A percentile compares a stretch with the other conserved stretches of the same genome.
Conservation (phyloP, 73 alveolate species). For the Stentor roeselii region DNA sequence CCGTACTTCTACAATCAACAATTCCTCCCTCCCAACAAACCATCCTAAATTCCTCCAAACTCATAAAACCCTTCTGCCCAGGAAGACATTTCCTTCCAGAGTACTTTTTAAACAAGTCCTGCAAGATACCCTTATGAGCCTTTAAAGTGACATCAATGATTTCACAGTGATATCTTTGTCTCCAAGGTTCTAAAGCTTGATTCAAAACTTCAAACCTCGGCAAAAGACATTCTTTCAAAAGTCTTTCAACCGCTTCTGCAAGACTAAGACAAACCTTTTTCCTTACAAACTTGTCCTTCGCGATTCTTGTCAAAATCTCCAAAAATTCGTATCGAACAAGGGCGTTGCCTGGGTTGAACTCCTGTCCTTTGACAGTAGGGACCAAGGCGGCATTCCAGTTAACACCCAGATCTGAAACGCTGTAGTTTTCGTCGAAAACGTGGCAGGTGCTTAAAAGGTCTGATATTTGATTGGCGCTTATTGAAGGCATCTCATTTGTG, state of each 20-base stretch:
- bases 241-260: slow-evolving; percentile 18
- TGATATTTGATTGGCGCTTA: not conserved
- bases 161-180: not conserved
- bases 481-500: not conserved
- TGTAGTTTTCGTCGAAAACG: not conserved
- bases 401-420: not conserved
- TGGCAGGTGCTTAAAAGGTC: not conserved
- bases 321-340: slow-evolving; percentile 48
- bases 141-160: not conserved
- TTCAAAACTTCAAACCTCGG: not conserved
- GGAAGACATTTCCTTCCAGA: slow-evolving; percentile 5
- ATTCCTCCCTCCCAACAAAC: not conserved
- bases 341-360: slow-evolving; percentile 38
- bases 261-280: slow-evolving; percentile 25
- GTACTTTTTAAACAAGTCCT: not conserved
- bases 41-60: slow-evolving; percentile 2
- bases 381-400: not conserved
- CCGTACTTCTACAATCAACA: not conserved
- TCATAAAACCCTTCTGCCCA: slow-evolving; percentile 17
- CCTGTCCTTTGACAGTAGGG: not conserved
- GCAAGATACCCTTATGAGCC: not conserved
- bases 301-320: slow-evolving; percentile 52
- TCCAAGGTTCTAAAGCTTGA: not conserved
- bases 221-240: not conserved
- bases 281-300: slow-evolving; percentile 46